Base-by-base conservation (phyloP, 257 asterid genomes). In the Avicennia marina region DNA sequence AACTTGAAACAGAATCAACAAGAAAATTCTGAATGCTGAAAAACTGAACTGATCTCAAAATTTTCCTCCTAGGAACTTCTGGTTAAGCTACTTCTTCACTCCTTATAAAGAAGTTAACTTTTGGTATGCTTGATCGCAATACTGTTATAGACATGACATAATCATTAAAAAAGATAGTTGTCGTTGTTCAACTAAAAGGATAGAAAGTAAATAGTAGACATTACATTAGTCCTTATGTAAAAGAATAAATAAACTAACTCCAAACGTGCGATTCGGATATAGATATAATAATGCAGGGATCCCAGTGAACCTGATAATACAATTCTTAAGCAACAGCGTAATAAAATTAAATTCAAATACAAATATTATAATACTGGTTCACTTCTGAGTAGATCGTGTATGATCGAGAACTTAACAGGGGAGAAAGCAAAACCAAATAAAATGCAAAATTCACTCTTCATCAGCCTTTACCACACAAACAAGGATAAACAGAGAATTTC, bases 301-400 rank as follows among this genome's bases (percentile, higher is more conserved):
- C 42, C 25, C 51, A 42, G 42, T 39, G n/a, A 50, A 60, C 18
- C n/a, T 10, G 42, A 39, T 24, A 2, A 20, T 15, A 41, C 54
- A 11, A 22, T 51, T 62, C 48, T 13, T 11, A 9, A 39, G 27
- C 19, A 53, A 33, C 56, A n/a, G 40, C 16, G 20, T 26, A 39
- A 29, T 62, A 19, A 25, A 53, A 46, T 20, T 43, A 21, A 57
- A 38, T 11, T 46, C 40, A 62, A 42, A 24, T 31, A 56, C 0
- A 36, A 12, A 36, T 36, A 36, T 5, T 26, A 31, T 18, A 38
- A 40, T 53, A 26, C 46, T 44, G 47, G 64, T 19, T 44, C 22
- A 56, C 56, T 36, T 54, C 64, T 7, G 21, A 53, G 58, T 57
- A 67, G 53, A 68, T 57, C 71, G 22, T 13, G 33, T 69, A 67